Evolutionary conservation across 2,329 filamentous ascomycete species (phyloP), one percentile per base, ranked within the genome.

Genomic region (Calonectria hawksworthii): DNA sequence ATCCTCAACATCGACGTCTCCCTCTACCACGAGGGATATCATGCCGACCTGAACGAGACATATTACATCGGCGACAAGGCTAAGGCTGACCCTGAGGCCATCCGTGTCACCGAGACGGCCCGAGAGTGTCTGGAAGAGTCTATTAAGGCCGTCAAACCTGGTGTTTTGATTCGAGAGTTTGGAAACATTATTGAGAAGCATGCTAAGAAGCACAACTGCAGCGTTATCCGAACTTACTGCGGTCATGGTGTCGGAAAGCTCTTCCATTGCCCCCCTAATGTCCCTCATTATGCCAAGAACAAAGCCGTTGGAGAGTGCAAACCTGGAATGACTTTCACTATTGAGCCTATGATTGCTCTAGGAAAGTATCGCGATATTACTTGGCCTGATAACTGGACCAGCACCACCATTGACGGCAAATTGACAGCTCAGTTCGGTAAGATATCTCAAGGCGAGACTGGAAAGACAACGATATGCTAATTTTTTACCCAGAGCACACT

Each of bases 361-460:
- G 97, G 97, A 73, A 96, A 95, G 75, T 95, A 98, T 86, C 92
- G 92, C 76, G 97, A 99, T 83, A 94, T 97, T 84, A 99, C 96
- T 0, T 99, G 97, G 97, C 97, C 97, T 0, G 97, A 99, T 84
- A 95, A 99, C 88, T 99, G 97, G 97, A 99, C 97, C 1, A 98
- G 96, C 85, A 95, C 95, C 7, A 99, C 97, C 0, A 91, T 93
- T 72, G 97, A 99, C 84, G 97, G 97, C 66, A 94, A 94, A 85
- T 89, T 92, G 83, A 98, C 96, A 21, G 97, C 97, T 13, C 97
- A 99, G 83, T 99, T 99, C 83, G 94, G 94, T 95, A 87, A 85
- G 92, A 59, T 16, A 47, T 11, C 2, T 38, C 16, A 14, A 21
- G 32, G 41, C 11, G n/a, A 7, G n/a, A 30, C 3, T 6, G 28